Conservation (phyloP, 1,284 basidiomycete species). For the Irpex sp. region DNA sequence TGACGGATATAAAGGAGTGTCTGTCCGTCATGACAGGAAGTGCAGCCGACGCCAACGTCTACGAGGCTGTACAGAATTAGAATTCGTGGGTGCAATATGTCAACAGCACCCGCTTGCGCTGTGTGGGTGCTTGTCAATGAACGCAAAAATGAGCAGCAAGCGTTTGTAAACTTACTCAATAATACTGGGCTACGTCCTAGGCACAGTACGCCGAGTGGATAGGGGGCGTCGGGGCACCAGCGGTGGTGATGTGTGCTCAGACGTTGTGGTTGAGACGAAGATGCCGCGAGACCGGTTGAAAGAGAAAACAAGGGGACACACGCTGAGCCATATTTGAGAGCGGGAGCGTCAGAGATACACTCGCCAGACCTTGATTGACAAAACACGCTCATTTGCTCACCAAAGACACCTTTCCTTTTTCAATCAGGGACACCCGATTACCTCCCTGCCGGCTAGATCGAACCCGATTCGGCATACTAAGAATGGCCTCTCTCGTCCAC, state of each 20-base stretch:
- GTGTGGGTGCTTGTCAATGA: not conserved
- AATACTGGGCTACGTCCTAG: no score
- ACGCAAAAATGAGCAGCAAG: not conserved
- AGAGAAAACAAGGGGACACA: not conserved
- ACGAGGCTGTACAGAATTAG: not conserved
- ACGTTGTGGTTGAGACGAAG: not conserved
- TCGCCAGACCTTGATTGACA: not conserved
- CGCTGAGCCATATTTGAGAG: slow-evolving; percentile 1
- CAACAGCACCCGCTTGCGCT: slow-evolving; percentile 14
- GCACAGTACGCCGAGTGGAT: not conserved
- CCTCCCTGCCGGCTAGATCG: not conserved
- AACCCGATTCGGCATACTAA: slow-evolving; percentile 1
- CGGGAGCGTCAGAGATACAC: not conserved
- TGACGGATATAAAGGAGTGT: slow-evolving; percentile 12
- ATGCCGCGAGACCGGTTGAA: not conserved
- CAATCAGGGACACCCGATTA: not conserved
- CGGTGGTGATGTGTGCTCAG: not conserved
- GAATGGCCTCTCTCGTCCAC: not conserved
- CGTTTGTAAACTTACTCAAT: not conserved
- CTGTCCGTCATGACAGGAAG: slow-evolving; percentile 12
- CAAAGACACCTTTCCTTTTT: slow-evolving; percentile 1
- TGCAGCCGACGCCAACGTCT: slow-evolving; percentile 11
- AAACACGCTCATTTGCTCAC: not conserved
- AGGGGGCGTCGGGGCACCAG: not conserved
- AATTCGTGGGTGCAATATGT: slow-evolving; percentile 3